Conservation (phyloP, 345 rosid genomes). For the Eucalyptus cloeziana region DNA sequence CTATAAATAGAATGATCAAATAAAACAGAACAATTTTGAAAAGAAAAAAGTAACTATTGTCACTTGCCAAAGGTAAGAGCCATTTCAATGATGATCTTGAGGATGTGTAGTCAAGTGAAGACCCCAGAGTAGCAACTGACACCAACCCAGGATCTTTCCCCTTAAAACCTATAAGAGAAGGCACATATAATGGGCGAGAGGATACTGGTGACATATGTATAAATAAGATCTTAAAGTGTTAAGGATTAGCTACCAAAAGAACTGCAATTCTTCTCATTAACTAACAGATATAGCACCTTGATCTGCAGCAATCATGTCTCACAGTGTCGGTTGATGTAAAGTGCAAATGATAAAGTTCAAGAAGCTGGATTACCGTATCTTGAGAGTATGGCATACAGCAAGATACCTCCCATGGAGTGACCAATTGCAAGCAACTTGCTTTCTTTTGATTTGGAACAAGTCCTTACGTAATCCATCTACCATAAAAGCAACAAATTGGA, state of each 20-base stretch:
- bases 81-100: constrained; percentile 58
- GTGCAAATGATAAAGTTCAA: not conserved
- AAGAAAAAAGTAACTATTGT: not conserved
- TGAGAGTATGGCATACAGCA: constrained; percentile 75
- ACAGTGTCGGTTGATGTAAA: not conserved
- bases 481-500: not conserved
- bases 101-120: constrained; percentile 70
- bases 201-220: not conserved
- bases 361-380: constrained; percentile 30
- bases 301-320: not conserved
- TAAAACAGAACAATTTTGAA: not conserved
- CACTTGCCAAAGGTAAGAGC: constrained; percentile 73
- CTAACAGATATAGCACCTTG: not conserved
- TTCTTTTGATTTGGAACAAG: constrained; percentile 46
- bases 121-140: constrained; percentile 51
- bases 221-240: not conserved
- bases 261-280: not conserved
- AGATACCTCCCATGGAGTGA: constrained; percentile 96
- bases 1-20: not conserved
- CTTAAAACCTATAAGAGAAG: constrained; percentile 26
- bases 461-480: constrained; percentile 80
- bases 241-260: not conserved
- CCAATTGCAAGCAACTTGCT: constrained; percentile 76
- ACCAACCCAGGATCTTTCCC: constrained; percentile 62
- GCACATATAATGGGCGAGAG: not conserved